phyloP scores from a whole-genome alignment of 2,329 filamentous ascomycete genomes.

The Cytospora paraplurivora region DNA sequence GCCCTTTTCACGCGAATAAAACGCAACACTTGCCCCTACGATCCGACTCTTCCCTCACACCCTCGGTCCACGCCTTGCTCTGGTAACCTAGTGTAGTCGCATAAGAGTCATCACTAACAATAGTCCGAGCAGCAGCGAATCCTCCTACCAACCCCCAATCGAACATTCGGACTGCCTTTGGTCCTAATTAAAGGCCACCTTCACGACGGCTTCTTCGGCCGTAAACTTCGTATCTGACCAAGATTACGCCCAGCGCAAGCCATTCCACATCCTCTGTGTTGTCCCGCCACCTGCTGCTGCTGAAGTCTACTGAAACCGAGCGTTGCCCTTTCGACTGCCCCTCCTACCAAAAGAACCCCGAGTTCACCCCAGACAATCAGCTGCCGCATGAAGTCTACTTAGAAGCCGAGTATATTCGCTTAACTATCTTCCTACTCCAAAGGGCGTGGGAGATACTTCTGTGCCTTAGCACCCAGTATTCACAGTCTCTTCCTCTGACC shows the following conservation, averaged over 20 bases:
- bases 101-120: not conserved
- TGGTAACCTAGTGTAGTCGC: not conserved
- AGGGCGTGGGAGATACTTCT: not conserved
- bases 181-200: constrained; percentile 61
- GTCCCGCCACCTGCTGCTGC: constrained; percentile 59
- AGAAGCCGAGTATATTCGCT: not conserved
- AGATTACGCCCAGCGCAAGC: constrained; percentile 69
- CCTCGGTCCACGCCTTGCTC: not conserved
- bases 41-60: not conserved
- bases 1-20: not conserved
- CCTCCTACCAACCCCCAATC: not conserved
- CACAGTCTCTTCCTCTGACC: constrained; percentile 96
- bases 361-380: constrained; percentile 69
- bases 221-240: constrained; percentile 65
- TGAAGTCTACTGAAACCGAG: constrained; percentile 52
- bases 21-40: not conserved
- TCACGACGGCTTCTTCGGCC: constrained; percentile 66
- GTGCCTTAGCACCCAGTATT: not conserved
- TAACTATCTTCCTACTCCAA: not conserved
- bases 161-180: constrained; percentile 58
- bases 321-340: constrained; percentile 54
- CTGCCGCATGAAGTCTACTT: constrained; percentile 99
- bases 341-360: constrained; percentile 48
- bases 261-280: constrained; percentile 67
- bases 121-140: not conserved